Evolutionary conservation across 176 grass and related monocot genomes (phyloP), one percentile per base, ranked within the genome.

Genomic region (Sorghum bicolor): DNA sequence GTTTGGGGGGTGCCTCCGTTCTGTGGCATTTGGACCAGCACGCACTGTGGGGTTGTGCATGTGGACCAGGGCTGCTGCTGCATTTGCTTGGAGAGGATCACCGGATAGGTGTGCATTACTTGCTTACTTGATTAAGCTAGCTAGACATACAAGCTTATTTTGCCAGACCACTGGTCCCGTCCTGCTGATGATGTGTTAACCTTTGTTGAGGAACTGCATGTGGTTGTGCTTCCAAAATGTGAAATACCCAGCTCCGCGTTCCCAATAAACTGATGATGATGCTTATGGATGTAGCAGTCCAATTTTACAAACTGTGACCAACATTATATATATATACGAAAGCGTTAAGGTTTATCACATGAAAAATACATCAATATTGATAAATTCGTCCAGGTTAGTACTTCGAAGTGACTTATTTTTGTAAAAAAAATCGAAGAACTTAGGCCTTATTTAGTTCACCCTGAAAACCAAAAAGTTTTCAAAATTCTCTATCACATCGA

Each of bases 61-160:
- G 30, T 67, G 38, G 24, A 11, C 22, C 14, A 38, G 38, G 68
- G 67, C 24, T 16, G 40, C 24, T 72, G 70, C 19, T 39, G 67
- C 64, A 67, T 67, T 24, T 25, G 24, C 22, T 72, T 77, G 72
- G 38, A 76, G 37, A 69, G 62, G 79, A 75, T 29, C 38, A 48
- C 52, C 37, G 79, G 50, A 17, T 44, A 3, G 25, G 40, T 44
- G 36, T 75, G 55, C 41, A 11, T 41, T 41, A 30, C 17, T 47
- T 67, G 15, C 2, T 33, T 79, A 47, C 17, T 41, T 37, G 29
- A 32, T 58, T 65, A 65, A 57, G 34, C 15, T 48, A 57, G 34
- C 15, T 48, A 48, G 45, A 48, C 45, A 36, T 2, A 33, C 7
- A 73, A 30, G 45, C 28, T 52, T 39, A 1, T 16, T 17, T 73